phyloP scores from a whole-genome alignment of 1,284 basidiomycete species.

The Ustilago lituana region DNA sequence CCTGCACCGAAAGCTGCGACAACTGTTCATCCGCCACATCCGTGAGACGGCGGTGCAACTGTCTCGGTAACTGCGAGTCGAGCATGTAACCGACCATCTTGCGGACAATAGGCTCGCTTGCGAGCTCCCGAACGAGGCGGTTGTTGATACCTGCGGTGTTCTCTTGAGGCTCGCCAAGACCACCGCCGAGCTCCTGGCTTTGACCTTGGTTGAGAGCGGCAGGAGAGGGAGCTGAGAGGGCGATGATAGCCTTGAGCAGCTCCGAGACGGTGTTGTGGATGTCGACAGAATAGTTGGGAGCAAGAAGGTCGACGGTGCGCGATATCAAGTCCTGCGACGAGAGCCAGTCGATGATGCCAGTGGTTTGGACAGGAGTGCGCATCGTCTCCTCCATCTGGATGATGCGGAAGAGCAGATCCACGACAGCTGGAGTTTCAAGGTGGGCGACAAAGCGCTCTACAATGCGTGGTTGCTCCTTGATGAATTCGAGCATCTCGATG shows the following conservation, averaged over 20 bases:
- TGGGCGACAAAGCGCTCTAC: conserved; percentile 85
- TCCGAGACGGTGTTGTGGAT: conserved; percentile 90
- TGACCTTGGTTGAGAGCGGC: conserved; percentile 69
- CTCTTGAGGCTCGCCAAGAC: conserved; percentile 39
- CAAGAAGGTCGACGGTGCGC: conserved; percentile 82
- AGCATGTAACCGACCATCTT: conserved; percentile 84
- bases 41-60: conserved; percentile 41
- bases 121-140: conserved; percentile 88
- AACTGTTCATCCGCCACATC: conserved; percentile 54
- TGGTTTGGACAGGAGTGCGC: conserved; percentile 70
- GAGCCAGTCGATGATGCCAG: conserved; percentile 88
- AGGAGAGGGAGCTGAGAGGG: conserved; percentile 89
- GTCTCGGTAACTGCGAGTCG: conserved; percentile 69
- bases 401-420: conserved; percentile 89
- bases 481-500: conserved; percentile 91
- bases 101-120: conserved; percentile 77
- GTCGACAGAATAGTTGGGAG: conserved; percentile 79
- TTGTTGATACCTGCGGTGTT: conserved; percentile 71
- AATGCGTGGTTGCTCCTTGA: conserved; percentile 82
- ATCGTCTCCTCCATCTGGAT: conserved; percentile 89
- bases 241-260: conserved; percentile 91
- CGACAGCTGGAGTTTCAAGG: conserved; percentile 88
- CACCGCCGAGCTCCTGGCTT: conserved; percentile 63
- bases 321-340: conserved; percentile 84
- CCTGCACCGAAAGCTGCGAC: conserved; percentile 31